Evolutionary conservation across 2,329 filamentous ascomycete species (phyloP).

Genomic region (Penicillium rolfsii): DNA sequence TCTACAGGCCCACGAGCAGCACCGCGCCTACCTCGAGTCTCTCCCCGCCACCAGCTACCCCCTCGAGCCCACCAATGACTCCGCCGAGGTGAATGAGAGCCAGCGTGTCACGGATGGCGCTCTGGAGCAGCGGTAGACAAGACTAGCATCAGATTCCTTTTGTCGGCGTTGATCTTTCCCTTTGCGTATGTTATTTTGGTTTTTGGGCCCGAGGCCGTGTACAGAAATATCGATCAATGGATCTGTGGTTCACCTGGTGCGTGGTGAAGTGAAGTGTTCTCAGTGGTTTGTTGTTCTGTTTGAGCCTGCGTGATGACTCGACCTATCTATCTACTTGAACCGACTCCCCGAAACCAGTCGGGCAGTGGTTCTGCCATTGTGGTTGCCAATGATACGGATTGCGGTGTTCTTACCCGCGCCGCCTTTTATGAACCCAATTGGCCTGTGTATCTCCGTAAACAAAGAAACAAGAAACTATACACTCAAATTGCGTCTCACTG

Average conservation of each 20-base stretch:
- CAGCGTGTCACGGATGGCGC: slow-evolving; percentile 63
- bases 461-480: background rate
- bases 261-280: slow-evolving; percentile 10
- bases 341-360: background rate
- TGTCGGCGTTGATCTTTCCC: slow-evolving; percentile 42
- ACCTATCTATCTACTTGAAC: slow-evolving; percentile 7
- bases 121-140: slow-evolving; percentile 61
- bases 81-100: slow-evolving; percentile 61
- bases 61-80: slow-evolving; percentile 63
- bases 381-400: background rate
- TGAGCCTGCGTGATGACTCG: background rate
- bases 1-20: slow-evolving; percentile 80
- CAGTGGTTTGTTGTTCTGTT: background rate
- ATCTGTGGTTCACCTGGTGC: slow-evolving; percentile 25
- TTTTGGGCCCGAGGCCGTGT: slow-evolving; percentile 38
- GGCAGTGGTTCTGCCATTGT: background rate
- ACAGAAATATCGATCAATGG: slow-evolving; percentile 44
- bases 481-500: background rate
- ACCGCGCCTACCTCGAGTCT: slow-evolving; percentile 81
- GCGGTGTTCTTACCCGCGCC: slow-evolving; percentile 1
- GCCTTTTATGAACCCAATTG: background rate
- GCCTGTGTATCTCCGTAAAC: background rate
- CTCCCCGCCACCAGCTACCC: slow-evolving; percentile 81
- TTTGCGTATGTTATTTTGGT: slow-evolving; percentile 29
- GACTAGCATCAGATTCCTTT: slow-evolving; percentile 35